A percentile compares a stretch with the other conserved stretches of the same genome.
These are phyloP conservation scores for Chalciporus sp. DNA, from an alignment of 1,284 basidiomycete genomes.

Conservation along the genomic window DNA sequence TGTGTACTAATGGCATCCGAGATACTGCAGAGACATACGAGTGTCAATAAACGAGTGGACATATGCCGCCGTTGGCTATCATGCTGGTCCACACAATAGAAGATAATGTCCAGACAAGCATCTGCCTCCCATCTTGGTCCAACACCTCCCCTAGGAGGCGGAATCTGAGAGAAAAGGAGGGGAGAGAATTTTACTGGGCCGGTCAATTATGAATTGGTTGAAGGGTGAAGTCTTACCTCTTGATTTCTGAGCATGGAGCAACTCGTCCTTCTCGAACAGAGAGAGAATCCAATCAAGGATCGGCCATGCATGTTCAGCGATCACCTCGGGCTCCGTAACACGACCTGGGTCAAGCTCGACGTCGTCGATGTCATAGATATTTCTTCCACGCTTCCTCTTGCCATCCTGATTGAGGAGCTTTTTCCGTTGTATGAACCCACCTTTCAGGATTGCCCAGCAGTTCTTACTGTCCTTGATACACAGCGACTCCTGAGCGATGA, in stretches of 20 bases:
- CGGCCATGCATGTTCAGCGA: slow-evolving; percentile 65
- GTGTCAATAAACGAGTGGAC: slow-evolving; percentile 52
- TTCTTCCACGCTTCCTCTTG: slow-evolving; percentile 35
- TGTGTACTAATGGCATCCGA: neutral
- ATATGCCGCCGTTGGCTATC: slow-evolving; percentile 42
- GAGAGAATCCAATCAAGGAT: slow-evolving; percentile 64
- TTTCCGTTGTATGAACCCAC: slow-evolving; percentile 51
- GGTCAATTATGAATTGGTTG: slow-evolving; percentile 10
- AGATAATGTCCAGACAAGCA: slow-evolving; percentile 56
- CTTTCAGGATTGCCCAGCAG: slow-evolving; percentile 62
- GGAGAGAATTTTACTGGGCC: slow-evolving; percentile 55
- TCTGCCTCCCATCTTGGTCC: slow-evolving; percentile 60
- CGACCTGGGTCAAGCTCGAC: slow-evolving; percentile 28
- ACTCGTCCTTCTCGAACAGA: slow-evolving; percentile 67
- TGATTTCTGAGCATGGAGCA: slow-evolving; percentile 31
- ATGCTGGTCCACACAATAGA: slow-evolving; percentile 51
- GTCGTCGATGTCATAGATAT: slow-evolving; percentile 23
- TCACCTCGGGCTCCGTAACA: slow-evolving; percentile 35
- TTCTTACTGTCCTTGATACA: slow-evolving; percentile 54
- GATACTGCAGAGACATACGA: slow-evolving; percentile 41
- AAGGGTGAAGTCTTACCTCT: slow-evolving; percentile 20
- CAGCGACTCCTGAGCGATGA: slow-evolving; percentile 53
- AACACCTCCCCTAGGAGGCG: slow-evolving; percentile 49
- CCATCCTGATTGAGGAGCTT: slow-evolving; percentile 33
- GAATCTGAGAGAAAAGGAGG: slow-evolving; percentile 67